phyloP scores from a whole-genome alignment of 2,329 filamentous ascomycete genomes.

The Penicillium sp. region DNA sequence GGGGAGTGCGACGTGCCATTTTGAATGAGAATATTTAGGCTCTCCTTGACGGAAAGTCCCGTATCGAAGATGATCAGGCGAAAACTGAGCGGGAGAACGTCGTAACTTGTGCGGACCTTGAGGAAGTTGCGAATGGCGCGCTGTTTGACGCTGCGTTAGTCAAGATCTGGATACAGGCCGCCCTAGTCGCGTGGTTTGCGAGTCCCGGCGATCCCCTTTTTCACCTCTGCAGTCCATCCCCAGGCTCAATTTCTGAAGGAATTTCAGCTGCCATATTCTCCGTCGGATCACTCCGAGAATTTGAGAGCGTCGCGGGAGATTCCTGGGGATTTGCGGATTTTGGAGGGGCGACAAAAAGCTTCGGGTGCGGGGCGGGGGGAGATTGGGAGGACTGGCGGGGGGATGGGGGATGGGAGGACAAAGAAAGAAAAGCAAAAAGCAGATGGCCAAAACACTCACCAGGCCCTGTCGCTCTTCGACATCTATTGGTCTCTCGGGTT shows the following conservation, averaged over 20 bases:
- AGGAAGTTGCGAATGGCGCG: constrained; percentile 92
- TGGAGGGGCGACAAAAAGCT: constrained; percentile 7
- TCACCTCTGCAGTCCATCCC: neutral
- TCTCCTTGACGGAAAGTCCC: constrained; percentile 93
- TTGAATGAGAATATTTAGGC: constrained; percentile 89
- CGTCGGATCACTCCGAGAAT: neutral
- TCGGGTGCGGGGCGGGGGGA: constrained; percentile 1
- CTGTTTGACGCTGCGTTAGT: constrained; percentile 53
- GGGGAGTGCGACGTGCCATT: constrained; percentile 66
- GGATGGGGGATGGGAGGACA: constrained; percentile 1
- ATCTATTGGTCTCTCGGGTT: constrained; percentile 51
- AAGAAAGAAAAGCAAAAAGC: constrained; percentile 16
- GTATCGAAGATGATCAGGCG: constrained; percentile 95
- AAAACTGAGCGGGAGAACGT: constrained; percentile 94
- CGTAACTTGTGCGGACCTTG: constrained; percentile 94
- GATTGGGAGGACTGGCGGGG: neutral
- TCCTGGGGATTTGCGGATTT: neutral
- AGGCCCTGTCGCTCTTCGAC: constrained; percentile 53
- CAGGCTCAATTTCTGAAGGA: neutral
- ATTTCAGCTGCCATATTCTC: neutral
- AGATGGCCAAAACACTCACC: constrained; percentile 37
- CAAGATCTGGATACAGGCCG: constrained; percentile 22
- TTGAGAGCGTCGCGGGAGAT: neutral
- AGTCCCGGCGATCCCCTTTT: neutral
- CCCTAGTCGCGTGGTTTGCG: constrained; percentile 16